These are phyloP conservation scores for Lipomyces lipofer DNA, from an alignment of 805 yeast genomes.

Conservation along the genomic window DNA sequence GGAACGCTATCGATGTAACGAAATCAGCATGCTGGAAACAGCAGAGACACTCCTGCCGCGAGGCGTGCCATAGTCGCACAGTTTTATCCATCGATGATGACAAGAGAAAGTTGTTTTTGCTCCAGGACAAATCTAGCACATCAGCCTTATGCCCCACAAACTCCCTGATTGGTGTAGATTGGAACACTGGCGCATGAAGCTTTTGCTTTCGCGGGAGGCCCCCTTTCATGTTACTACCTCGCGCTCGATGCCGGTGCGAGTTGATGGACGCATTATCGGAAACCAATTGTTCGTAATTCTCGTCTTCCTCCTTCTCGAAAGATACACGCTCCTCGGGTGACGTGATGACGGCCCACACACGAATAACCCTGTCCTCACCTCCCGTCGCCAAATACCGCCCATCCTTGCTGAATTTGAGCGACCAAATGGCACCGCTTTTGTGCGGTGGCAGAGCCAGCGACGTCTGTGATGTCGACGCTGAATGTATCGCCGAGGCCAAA, in stretches of 20 bases:
- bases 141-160: conserved; percentile 70
- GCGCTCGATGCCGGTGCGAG: conserved; percentile 1
- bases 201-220: conserved; percentile 8
- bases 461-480: conserved; percentile 13
- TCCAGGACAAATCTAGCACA: conserved; percentile 81
- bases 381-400: conserved; percentile 85
- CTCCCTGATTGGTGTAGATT: conserved; percentile 58
- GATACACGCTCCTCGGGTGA: conserved; percentile 66
- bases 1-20: conserved; percentile 77
- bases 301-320: conserved; percentile 28
- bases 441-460: conserved; percentile 28
- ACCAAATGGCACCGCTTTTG: conserved; percentile 59
- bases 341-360: conserved; percentile 78
- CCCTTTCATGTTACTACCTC: not conserved
- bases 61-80: conserved; percentile 82
- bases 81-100: conserved; percentile 85
- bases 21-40: conserved; percentile 75
- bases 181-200: conserved; percentile 75
- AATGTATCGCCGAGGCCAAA: conserved; percentile 1
- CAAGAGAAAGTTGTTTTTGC: conserved; percentile 75
- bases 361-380: conserved; percentile 68
- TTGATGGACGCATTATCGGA: not conserved
- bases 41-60: conserved; percentile 60
- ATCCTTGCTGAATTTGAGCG: conserved; percentile 69
- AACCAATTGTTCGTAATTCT: not conserved